Percentiles rank a stretch among this genome's conserved stretches.
These are phyloP conservation scores for Blastocystis sp. DNA, from an alignment of 352 stramenopile genomes.

Conservation along the genomic window DNA sequence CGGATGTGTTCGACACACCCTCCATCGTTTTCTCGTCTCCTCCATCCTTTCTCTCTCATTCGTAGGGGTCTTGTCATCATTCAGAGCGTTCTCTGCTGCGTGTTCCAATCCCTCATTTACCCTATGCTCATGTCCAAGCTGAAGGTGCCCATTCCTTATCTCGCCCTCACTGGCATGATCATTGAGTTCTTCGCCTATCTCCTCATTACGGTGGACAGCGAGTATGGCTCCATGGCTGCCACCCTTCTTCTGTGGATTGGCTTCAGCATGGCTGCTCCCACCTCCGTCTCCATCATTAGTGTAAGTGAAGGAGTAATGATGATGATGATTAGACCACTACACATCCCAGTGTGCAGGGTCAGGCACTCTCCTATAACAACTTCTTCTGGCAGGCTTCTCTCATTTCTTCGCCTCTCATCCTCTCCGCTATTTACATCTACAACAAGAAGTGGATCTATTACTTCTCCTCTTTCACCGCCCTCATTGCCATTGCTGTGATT, in stretches of 20 bases:
- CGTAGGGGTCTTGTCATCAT: conserved; percentile 29
- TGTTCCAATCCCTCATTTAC: conserved; percentile 10
- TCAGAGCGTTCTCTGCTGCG: conserved; percentile 6
- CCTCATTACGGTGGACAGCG: neutral
- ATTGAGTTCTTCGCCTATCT: conserved; percentile 24
- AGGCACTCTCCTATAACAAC: conserved; percentile 49
- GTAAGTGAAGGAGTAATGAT: neutral
- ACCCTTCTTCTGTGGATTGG: conserved; percentile 8
- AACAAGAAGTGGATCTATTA: conserved; percentile 34
- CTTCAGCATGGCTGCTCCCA: conserved; percentile 14
- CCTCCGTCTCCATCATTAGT: conserved; percentile 46
- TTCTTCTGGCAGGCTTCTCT: conserved; percentile 46
- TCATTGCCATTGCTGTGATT: neutral
- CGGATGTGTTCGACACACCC: conserved; percentile 9
- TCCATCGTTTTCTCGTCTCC: conserved; percentile 17
- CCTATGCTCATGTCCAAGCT: neutral
- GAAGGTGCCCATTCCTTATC: conserved; percentile 54
- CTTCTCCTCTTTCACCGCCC: conserved; percentile 24
- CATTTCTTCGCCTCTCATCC: conserved; percentile 14
- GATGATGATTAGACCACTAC: conserved; percentile 32
- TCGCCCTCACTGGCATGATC: conserved; percentile 24
- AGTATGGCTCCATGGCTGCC: neutral
- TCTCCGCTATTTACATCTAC: conserved; percentile 16
- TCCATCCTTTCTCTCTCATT: neutral
- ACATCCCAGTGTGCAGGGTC: neutral